phyloP scores from a whole-genome alignment of 1,284 basidiomycete genomes.

The Malassezia sp. region DNA sequence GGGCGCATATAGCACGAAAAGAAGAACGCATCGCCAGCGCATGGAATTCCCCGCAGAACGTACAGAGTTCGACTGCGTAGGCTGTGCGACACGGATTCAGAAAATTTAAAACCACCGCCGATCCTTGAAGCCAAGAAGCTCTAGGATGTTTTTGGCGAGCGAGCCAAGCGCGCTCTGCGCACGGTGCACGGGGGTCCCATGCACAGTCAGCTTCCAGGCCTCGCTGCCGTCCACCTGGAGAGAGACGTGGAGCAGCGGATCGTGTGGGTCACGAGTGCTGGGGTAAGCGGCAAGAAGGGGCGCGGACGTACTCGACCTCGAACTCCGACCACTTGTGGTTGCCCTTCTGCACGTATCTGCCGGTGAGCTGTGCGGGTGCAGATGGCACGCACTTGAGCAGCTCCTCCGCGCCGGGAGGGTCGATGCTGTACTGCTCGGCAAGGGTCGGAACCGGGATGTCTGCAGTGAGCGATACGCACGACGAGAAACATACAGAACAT shows the following conservation, averaged over 20 bases:
- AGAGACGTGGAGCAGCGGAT: constrained; percentile 51
- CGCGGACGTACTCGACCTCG: no score
- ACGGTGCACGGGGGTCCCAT: constrained; percentile 36
- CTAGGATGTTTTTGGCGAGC: constrained; percentile 36
- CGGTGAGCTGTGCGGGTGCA: no score
- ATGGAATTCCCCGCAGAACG: no score
- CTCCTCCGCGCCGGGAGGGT: constrained; percentile 54
- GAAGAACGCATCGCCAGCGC: no score
- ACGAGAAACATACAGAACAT: no score
- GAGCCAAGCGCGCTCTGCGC: constrained; percentile 36
- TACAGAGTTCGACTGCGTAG: no score
- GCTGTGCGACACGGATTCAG: no score
- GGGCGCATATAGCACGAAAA: no score
- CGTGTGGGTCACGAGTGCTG: constrained; percentile 54
- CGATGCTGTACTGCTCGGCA: constrained; percentile 47
- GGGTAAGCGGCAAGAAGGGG: no score
- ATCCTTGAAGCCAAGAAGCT: constrained; percentile 38
- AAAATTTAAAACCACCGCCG: constrained; percentile 27
- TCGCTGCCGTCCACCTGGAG: constrained; percentile 58
- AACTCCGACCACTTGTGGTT: constrained; percentile 54
- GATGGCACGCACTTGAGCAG: no score
- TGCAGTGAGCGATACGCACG: no score
- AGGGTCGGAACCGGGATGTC: constrained; percentile 44
- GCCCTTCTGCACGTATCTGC: constrained; percentile 49
- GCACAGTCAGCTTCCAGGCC: constrained; percentile 52